A percentile compares a stretch with the other conserved stretches of the same genome.
phyloP scores from a whole-genome alignment of 164 flowering plant genomes.

The Litsea cubeba region DNA sequence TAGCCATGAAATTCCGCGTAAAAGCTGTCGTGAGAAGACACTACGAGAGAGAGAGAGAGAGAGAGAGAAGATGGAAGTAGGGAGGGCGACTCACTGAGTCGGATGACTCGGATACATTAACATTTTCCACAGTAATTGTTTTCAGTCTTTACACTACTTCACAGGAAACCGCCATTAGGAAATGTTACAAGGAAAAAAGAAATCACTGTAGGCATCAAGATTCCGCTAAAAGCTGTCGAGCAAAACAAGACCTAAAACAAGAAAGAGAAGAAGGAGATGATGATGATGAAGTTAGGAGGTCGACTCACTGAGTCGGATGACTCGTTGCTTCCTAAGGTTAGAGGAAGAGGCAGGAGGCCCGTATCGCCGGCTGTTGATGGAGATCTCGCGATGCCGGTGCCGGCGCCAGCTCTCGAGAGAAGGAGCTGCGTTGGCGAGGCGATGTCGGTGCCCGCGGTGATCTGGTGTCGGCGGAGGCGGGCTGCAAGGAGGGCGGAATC shows the following conservation, averaged over 20 bases:
- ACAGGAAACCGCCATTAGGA: too few species aligned
- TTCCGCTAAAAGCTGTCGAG: background rate
- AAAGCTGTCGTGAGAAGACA: too few species aligned
- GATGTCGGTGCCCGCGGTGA: slow-evolving; percentile 29
- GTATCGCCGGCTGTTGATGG: slow-evolving; percentile 20
- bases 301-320: slow-evolving; percentile 16
- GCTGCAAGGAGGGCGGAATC: slow-evolving; percentile 50
- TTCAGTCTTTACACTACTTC: too few species aligned
- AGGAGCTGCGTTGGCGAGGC: slow-evolving; percentile 35
- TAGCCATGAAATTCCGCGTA: too few species aligned
- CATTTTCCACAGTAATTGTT: too few species aligned
- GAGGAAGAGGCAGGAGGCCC: slow-evolving; percentile 30
- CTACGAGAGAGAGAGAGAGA: background rate
- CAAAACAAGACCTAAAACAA: background rate
- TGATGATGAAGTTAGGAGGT: slow-evolving; percentile 32
- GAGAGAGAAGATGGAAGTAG: background rate
- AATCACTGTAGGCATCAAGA: too few species aligned
- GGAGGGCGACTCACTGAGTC: too few species aligned
- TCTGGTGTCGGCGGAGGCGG: slow-evolving; percentile 68
- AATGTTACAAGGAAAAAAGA: too few species aligned
- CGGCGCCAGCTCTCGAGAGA: slow-evolving; percentile 23
- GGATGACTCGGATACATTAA: too few species aligned
- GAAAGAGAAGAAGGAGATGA: background rate
- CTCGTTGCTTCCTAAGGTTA: slow-evolving; percentile 24
- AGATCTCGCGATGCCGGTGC: slow-evolving; percentile 20